Evolutionary conservation across 83 land plant genomes (phyloP).

Genomic region (Picea engelmannii): DNA sequence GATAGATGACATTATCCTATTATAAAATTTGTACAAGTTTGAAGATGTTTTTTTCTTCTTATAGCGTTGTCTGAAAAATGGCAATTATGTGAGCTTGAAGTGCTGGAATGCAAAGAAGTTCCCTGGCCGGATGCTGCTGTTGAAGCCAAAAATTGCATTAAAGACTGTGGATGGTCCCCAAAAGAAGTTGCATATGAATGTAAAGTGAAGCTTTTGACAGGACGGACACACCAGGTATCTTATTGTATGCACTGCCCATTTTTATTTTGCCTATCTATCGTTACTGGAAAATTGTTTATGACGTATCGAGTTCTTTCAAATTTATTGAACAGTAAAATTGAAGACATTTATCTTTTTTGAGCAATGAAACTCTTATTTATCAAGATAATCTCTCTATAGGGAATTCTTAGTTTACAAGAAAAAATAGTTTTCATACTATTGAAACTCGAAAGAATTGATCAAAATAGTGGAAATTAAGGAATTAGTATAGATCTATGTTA

Average conservation of each 20-base stretch:
- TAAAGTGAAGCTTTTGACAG: slow-evolving; percentile 81
- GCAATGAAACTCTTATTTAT: too few relatives aligned
- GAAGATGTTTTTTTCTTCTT: neutral
- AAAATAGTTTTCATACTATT: too few relatives aligned
- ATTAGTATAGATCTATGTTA: too few relatives aligned
- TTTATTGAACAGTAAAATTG: too few relatives aligned
- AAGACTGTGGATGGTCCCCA: slow-evolving; percentile 72
- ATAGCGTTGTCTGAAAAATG: slow-evolving; percentile 67
- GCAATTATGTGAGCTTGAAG: slow-evolving; percentile 81
- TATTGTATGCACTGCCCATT: neutral
- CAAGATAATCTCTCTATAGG: too few relatives aligned
- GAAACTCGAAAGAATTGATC: too few relatives aligned
- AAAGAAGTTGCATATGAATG: slow-evolving; percentile 77
- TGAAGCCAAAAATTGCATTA: slow-evolving; percentile 42
- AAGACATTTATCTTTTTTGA: too few relatives aligned
- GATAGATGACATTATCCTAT: neutral
- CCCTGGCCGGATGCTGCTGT: slow-evolving; percentile 70
- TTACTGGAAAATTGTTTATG: too few relatives aligned
- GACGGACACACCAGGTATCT: slow-evolving; percentile 94
- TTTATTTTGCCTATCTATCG: neutral
- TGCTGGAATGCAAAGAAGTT: slow-evolving; percentile 81
- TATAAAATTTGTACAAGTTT: neutral
- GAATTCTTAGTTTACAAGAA: too few relatives aligned
- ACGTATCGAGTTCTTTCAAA: too few relatives aligned
- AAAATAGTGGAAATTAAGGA: too few relatives aligned